phyloP scores from a whole-genome alignment of 2,329 filamentous ascomycete genomes.

The Clonostachys sp. region DNA sequence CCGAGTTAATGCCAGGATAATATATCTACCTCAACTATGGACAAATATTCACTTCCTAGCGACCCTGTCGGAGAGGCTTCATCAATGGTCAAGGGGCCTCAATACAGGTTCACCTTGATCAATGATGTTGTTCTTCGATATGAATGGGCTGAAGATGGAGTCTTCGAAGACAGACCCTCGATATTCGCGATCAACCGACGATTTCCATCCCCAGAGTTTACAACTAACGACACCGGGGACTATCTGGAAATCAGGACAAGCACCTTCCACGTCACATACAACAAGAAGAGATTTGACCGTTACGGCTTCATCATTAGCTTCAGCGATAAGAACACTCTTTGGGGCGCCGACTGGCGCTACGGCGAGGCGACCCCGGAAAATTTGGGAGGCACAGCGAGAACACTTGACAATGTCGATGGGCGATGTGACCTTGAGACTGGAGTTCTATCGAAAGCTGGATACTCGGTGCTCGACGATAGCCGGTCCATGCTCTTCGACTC shows the following conservation, averaged over 20 bases:
- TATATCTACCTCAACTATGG: neutral
- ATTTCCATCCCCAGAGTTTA: constrained; percentile 37
- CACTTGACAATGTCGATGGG: constrained; percentile 49
- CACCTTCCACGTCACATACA: constrained; percentile 51
- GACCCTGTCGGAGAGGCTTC: constrained; percentile 1
- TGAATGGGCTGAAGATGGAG: constrained; percentile 55
- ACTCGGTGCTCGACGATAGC: constrained; percentile 48
- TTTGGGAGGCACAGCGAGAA: constrained; percentile 45
- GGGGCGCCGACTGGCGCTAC: constrained; percentile 46
- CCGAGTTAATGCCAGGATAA: neutral
- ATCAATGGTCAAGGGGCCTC: constrained; percentile 6
- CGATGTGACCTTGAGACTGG: constrained; percentile 42
- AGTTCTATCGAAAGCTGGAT: constrained; percentile 44
- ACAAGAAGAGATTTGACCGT: constrained; percentile 49
- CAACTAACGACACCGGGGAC: constrained; percentile 36
- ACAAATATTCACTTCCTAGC: constrained; percentile 1
- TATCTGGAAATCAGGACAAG: constrained; percentile 51
- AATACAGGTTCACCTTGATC: constrained; percentile 57
- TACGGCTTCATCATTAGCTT: constrained; percentile 38
- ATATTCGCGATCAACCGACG: constrained; percentile 55
- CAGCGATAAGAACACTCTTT: constrained; percentile 30
- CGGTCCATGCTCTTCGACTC: constrained; percentile 51
- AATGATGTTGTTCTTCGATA: constrained; percentile 52
- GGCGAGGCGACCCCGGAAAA: constrained; percentile 32
- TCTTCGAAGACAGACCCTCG: constrained; percentile 59